Conservation (phyloP, 139 green algal genomes). For the Coccomyxa sp. region DNA sequence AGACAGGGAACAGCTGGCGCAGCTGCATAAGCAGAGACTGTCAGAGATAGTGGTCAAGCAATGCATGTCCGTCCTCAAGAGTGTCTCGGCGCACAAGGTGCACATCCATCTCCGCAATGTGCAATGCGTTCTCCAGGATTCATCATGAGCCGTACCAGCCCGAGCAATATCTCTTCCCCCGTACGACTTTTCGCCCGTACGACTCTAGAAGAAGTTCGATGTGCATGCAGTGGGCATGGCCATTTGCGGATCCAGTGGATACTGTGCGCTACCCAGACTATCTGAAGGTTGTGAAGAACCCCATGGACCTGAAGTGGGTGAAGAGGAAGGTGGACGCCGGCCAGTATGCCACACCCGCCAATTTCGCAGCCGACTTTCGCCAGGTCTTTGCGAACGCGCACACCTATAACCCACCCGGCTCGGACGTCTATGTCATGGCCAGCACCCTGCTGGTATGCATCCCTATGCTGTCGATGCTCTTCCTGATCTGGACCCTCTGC, state of each 20-base stretch:
- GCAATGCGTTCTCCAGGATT: not conserved
- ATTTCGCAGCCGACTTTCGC: slow-evolving; percentile 33
- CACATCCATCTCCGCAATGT: no score
- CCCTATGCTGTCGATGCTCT: not conserved
- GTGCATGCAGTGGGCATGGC: slow-evolving; percentile 65
- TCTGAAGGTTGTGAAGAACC: slow-evolving; percentile 41
- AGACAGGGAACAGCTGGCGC: slow-evolving; percentile 18
- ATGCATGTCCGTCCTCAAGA: slow-evolving; percentile 26
- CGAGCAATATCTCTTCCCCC: not conserved
- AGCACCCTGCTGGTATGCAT: slow-evolving; percentile 52
- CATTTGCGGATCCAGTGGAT: slow-evolving; percentile 84
- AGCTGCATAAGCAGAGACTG: slow-evolving; percentile 5
- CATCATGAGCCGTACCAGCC: not conserved
- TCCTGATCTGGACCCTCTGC: not conserved
- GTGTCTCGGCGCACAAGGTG: slow-evolving; percentile 39
- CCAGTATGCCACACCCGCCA: slow-evolving; percentile 62
- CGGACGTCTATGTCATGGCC: slow-evolving; percentile 83
- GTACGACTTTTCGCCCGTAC: not conserved
- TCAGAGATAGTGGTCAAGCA: slow-evolving; percentile 27
- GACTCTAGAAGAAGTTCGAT: no score
- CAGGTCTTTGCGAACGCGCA: slow-evolving; percentile 81
- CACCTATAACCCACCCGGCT: slow-evolving; percentile 73
- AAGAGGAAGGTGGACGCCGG: slow-evolving; percentile 40
- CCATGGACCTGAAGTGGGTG: slow-evolving; percentile 82
- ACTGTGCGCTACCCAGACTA: slow-evolving; percentile 69